Conservation (phyloP, 2,329 filamentous ascomycete genomes). For the Pseudogymnoascus pannorum region DNA sequence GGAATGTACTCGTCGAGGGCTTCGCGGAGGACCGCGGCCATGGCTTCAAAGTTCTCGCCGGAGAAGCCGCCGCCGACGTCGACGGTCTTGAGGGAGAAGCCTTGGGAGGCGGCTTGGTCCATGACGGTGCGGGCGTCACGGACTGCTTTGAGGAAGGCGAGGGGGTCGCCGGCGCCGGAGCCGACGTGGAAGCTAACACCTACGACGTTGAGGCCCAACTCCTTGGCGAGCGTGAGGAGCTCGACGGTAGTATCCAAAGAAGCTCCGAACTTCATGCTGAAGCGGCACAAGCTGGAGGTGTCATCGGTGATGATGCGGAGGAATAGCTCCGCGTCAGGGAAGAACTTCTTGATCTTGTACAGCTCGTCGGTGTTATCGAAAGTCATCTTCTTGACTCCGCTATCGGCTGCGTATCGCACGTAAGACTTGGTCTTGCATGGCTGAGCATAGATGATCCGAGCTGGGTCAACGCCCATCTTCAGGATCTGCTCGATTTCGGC, state of each 20-base stretch:
- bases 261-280: slow-evolving; percentile 97
- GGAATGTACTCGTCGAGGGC: slow-evolving; percentile 88
- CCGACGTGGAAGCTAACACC: slow-evolving; percentile 98
- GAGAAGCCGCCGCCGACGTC: slow-evolving; percentile 94
- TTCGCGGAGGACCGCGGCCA: slow-evolving; percentile 71
- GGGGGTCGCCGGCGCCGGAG: slow-evolving; percentile 89
- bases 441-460: slow-evolving; percentile 96
- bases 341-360: slow-evolving; percentile 93
- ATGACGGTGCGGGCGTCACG: slow-evolving; percentile 84
- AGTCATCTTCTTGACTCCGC: slow-evolving; percentile 94
- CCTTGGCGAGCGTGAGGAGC: slow-evolving; percentile 71
- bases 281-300: slow-evolving; percentile 83
- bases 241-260: slow-evolving; percentile 72
- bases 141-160: slow-evolving; percentile 84
- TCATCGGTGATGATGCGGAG: slow-evolving; percentile 95
- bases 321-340: slow-evolving; percentile 81
- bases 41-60: slow-evolving; percentile 82
- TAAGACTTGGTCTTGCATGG: slow-evolving; percentile 99
- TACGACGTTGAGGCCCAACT: slow-evolving; percentile 81
- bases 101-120: slow-evolving; percentile 68
- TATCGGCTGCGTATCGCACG: slow-evolving; percentile 76
- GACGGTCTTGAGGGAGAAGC: slow-evolving; percentile 76
- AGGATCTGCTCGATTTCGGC: slow-evolving; percentile 91
- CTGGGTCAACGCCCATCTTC: slow-evolving; percentile 71
- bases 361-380: slow-evolving; percentile 98